Evolutionary conservation across 257 asterid species (phyloP).

Genomic region (Dorcoceras hygrometricum): DNA sequence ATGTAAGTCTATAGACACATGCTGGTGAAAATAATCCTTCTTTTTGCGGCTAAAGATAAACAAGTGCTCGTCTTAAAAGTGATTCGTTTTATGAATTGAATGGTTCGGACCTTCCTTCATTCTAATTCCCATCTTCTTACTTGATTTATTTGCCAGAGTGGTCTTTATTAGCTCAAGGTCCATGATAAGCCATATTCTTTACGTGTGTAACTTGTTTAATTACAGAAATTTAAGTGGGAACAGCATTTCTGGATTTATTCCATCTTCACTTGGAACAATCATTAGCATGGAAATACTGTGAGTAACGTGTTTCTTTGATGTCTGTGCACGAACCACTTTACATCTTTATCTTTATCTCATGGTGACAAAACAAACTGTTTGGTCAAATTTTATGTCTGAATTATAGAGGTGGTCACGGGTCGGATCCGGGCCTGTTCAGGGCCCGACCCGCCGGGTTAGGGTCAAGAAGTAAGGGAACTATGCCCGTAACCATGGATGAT

Average conservation of each 20-base stretch:
- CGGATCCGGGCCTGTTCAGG: too few species aligned
- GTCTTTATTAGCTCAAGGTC: background rate
- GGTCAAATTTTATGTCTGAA: slow-evolving; percentile 3
- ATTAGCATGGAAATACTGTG: slow-evolving; percentile 67
- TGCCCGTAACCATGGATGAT: too few species aligned
- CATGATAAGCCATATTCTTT: slow-evolving; percentile 5
- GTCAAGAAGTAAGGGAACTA: too few species aligned
- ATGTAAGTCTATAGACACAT: slow-evolving; percentile 55
- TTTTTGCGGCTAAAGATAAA: slow-evolving; percentile 2
- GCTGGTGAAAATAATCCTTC: slow-evolving; percentile 16
- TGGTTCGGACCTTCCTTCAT: background rate
- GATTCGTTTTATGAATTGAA: background rate
- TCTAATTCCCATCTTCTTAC: slow-evolving; percentile 1
- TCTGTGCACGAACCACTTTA: slow-evolving; percentile 9
- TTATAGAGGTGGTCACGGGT: too few species aligned
- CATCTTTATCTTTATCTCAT: slow-evolving; percentile 7
- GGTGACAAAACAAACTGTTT: background rate
- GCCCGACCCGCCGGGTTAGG: too few species aligned
- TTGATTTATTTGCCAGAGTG: background rate
- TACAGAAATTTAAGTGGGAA: slow-evolving; percentile 94
- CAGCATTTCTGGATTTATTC: slow-evolving; percentile 79
- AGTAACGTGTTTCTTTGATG: slow-evolving; percentile 29
- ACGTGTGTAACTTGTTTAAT: slow-evolving; percentile 9
- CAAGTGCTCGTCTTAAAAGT: background rate
- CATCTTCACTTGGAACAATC: slow-evolving; percentile 73